A percentile compares a stretch with the other conserved stretches of the same genome.
These are phyloP conservation scores for Globisporangium iwayamae DNA, from an alignment of 352 stramenopile genomes.

Conservation along the genomic window DNA sequence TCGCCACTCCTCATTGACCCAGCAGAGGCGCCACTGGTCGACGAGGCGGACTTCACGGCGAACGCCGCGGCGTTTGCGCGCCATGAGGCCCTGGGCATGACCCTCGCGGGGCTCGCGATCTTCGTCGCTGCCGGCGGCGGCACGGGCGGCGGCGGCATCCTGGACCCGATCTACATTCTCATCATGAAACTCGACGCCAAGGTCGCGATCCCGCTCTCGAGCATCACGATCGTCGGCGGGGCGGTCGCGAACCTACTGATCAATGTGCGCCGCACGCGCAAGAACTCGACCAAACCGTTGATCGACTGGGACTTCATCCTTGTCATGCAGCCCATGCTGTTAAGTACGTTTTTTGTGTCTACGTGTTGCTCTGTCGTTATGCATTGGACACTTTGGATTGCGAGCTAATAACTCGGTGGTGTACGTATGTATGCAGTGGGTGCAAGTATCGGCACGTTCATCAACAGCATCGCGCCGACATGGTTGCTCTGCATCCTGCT, in stretches of 20 bases:
- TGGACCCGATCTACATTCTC: constrained; percentile 97
- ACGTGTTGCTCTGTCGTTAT: background rate
- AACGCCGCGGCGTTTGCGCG: constrained; percentile 34
- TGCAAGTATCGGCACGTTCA: constrained; percentile 79
- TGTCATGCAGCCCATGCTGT: constrained; percentile 93
- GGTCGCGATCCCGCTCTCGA: constrained; percentile 93
- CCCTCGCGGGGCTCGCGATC: constrained; percentile 57
- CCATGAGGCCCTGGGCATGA: constrained; percentile 46
- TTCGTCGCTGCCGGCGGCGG: constrained; percentile 87
- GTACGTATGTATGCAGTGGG: constrained; percentile 37
- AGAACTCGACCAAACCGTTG: constrained; percentile 84
- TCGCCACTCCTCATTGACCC: background rate
- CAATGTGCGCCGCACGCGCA: constrained; percentile 89
- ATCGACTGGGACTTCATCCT: constrained; percentile 98
- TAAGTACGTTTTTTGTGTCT: constrained; percentile 35
- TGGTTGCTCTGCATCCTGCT: constrained; percentile 86
- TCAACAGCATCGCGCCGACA: constrained; percentile 91
- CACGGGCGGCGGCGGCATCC: constrained; percentile 91
- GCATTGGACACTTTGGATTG: background rate
- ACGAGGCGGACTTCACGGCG: constrained; percentile 11
- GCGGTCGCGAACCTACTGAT: constrained; percentile 92
- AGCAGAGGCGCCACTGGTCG: background rate
- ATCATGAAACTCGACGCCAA: constrained; percentile 91
- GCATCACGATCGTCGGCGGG: constrained; percentile 94
- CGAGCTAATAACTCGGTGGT: background rate